Evolutionary conservation across 2,329 filamentous ascomycete genomes (phyloP).

Genomic region (Alternaria metachromatica): DNA sequence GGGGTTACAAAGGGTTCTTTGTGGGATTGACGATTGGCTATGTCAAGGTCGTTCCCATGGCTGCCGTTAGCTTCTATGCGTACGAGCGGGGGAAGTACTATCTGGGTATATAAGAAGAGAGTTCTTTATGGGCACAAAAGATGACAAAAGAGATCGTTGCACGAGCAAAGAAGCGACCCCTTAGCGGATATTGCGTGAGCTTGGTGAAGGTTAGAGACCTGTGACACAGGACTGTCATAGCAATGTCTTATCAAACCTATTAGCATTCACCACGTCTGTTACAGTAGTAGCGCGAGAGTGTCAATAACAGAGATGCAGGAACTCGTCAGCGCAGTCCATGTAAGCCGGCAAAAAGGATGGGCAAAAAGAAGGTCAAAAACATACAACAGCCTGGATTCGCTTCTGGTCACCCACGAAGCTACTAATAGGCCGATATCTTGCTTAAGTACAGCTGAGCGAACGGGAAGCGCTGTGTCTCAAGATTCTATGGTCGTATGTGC

Average conservation of each 20-base stretch:
- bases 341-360: neutral
- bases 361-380: neutral
- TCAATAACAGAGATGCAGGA: neutral
- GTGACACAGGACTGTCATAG: too few relatives aligned
- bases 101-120: slow-evolving; percentile 51
- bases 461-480: neutral
- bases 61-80: slow-evolving; percentile 72
- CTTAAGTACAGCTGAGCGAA: neutral
- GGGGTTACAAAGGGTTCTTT: slow-evolving; percentile 83
- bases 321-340: neutral
- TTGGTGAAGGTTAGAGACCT: neutral
- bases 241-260: neutral
- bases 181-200: neutral
- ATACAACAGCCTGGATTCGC: neutral
- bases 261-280: neutral
- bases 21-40: slow-evolving; percentile 95
- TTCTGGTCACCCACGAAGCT: neutral
- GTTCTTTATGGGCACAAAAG: slow-evolving; percentile 16
- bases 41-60: slow-evolving; percentile 91
- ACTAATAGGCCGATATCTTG: neutral
- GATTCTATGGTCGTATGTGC: neutral
- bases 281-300: neutral
- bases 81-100: slow-evolving; percentile 69
- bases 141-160: neutral
- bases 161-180: neutral